Percentiles rank a stretch among this genome's conserved stretches.
Conservation (phyloP, 1,284 basidiomycete species). For the Apiotrichum akiyoshidainum region DNA sequence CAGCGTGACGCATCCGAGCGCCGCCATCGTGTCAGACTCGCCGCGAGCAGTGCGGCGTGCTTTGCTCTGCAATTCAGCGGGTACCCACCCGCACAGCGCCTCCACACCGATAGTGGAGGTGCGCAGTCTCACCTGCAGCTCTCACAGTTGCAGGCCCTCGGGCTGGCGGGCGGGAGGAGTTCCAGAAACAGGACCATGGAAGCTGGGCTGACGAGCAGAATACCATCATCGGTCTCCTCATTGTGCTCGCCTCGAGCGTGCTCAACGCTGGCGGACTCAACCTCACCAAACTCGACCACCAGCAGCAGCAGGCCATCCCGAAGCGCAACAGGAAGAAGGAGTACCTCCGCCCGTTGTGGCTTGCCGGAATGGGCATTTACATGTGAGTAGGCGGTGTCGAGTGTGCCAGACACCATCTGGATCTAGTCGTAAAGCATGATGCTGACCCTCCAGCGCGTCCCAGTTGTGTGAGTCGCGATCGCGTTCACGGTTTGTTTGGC, state of each 20-base stretch:
- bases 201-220: constrained; percentile 32
- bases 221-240: constrained; percentile 50
- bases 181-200: not conserved
- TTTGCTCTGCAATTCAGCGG: too few species aligned
- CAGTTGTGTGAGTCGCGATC: constrained; percentile 42
- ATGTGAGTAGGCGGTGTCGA: constrained; percentile 36
- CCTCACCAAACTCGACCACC: constrained; percentile 51
- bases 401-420: not conserved
- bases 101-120: too few species aligned
- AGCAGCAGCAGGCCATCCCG: constrained; percentile 42
- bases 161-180: too few species aligned
- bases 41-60: too few species aligned
- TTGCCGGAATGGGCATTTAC: constrained; percentile 50
- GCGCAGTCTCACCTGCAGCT: too few species aligned
- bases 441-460: constrained; percentile 37
- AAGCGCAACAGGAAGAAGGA: constrained; percentile 41
- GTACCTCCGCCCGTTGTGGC: constrained; percentile 48
- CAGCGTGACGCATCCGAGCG: too few species aligned
- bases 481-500: not conserved
- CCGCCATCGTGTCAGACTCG: too few species aligned
- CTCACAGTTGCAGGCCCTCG: too few species aligned
- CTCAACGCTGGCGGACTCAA: constrained; percentile 51
- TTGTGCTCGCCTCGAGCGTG: constrained; percentile 44
- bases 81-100: too few species aligned
- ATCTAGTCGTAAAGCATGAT: not conserved